Percentiles rank a stretch among this genome's conserved stretches.
These are phyloP conservation scores for Avena eriantha DNA, from an alignment of 176 grass and related monocot genomes.

Conservation along the genomic window DNA sequence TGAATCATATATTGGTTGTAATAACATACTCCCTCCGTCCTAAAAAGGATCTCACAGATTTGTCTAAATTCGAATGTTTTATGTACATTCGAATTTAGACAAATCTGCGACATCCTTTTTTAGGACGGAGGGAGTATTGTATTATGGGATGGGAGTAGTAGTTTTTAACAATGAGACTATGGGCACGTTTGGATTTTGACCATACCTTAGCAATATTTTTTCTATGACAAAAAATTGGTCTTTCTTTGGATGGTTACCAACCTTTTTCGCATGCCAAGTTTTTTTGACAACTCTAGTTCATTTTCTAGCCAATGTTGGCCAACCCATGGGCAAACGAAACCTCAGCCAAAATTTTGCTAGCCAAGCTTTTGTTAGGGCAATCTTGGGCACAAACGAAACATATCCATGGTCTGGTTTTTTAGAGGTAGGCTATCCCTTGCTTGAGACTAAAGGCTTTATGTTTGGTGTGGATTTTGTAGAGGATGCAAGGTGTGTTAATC, in stretches of 20 bases:
- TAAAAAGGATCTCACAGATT: no score
- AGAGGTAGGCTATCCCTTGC: background rate
- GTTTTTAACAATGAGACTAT: background rate
- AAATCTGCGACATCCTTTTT: no score
- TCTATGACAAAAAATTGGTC: background rate
- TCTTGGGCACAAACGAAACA: background rate
- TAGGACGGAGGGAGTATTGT: no score
- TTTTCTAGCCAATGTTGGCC: background rate
- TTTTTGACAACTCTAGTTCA: background rate
- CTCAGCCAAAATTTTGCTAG: background rate
- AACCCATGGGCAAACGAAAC: background rate
- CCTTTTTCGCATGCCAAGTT: background rate
- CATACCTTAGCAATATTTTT: background rate
- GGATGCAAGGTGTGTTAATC: background rate
- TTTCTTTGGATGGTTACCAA: background rate
- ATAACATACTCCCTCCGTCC: no score
- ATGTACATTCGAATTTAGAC: no score
- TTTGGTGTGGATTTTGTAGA: background rate
- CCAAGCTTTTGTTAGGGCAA: background rate
- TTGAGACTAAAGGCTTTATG: constrained; percentile 13
- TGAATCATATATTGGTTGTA: background rate
- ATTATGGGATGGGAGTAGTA: background rate
- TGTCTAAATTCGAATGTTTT: no score
- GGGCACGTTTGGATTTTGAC: background rate
- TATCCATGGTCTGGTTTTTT: background rate